Evolutionary conservation across 2,329 filamentous ascomycete species (phyloP), one percentile per base, ranked within the genome.

Genomic region (Amylocarpus encephaloides): DNA sequence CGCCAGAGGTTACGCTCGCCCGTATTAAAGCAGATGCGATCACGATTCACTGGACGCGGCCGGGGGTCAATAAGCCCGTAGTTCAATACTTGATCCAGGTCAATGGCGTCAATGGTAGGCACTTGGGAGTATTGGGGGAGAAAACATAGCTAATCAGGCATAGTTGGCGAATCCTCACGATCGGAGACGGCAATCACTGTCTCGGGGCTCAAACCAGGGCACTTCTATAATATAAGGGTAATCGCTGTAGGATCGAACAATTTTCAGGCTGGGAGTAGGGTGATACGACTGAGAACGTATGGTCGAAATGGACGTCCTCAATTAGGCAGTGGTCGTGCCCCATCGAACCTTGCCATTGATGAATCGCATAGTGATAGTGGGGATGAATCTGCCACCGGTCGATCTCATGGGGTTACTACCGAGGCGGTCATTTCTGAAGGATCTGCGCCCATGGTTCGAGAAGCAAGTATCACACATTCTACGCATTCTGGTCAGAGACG

Each of bases 161-260:
- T 64, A 89, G 87, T 96, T 57, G 93, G 91, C 61, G 88, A 95
- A 64, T 88, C 91, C 40, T 83, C 81, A 56, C 82, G 83, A 60
- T 79, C 82, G 58, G 89, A 95, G 66, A 89, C 86, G 0, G 87
- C 89, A n/a, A 90, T 96, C 47, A 91, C 88, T 41, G 90, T 98
- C 49, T 90, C 86, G 30, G 89, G 91, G 35, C 75, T 98, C 6
- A 84, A 86, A 61, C 90, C 93, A 0, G 83, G 86, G 57, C 87
- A 88, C 62, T 94, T 91, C 63, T 97, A 97, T 70, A 94, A 95
- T 58, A 84, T 98, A 26, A 85, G 92, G 53, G 88, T 97, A 48
- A 87, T 96, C 59, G 89, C 92, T 35, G 86, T 96, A 48, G 95
- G 92, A 43, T 81, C 85, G 29, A 89, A 91, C 59, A 94, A 93